A percentile compares a stretch with the other conserved stretches of the same genome.
phyloP scores from a whole-genome alignment of 1,139 yeast species.

The Lodderomyces theae region DNA sequence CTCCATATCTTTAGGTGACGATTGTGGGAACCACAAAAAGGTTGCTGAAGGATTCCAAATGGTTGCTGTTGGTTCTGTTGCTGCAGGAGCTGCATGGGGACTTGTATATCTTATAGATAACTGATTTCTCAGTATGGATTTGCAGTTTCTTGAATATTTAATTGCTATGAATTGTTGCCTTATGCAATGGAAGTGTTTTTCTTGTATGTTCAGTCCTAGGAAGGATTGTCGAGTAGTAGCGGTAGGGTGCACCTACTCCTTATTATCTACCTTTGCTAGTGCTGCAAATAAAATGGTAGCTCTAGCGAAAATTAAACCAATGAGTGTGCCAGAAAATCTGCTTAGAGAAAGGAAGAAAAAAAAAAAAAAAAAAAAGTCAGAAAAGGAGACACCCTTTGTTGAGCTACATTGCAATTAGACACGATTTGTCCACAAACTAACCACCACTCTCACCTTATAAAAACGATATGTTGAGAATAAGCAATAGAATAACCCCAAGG shows the following conservation, averaged over 20 bases:
- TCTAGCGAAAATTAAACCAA: slow-evolving; percentile 1
- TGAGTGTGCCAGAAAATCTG: slow-evolving; percentile 2
- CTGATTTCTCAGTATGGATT: too few relatives aligned
- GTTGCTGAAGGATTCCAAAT: slow-evolving; percentile 81
- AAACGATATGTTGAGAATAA: slow-evolving; percentile 4
- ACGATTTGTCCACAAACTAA: neutral
- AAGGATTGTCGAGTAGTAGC: too few relatives aligned
- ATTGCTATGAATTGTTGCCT: too few relatives aligned
- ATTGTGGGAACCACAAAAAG: slow-evolving; percentile 60
- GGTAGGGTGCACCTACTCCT: too few relatives aligned
- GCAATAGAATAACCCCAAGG: slow-evolving; percentile 1
- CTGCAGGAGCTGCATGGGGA: slow-evolving; percentile 97
- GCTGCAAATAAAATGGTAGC: slow-evolving; percentile 1
- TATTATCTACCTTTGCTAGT: neutral
- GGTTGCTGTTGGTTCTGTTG: slow-evolving; percentile 90
- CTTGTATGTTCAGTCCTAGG: too few relatives aligned
- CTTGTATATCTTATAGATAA: slow-evolving; percentile 75
- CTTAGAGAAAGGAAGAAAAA: neutral
- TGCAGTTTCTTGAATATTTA: too few relatives aligned
- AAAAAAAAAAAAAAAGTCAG: neutral
- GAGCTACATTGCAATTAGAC: too few relatives aligned
- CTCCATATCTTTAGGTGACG: slow-evolving; percentile 76
- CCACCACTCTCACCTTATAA: neutral
- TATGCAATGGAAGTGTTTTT: too few relatives aligned
- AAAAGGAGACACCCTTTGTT: neutral